Conservation (phyloP, 192 early-diverging fungal genomes). For the Backusella westeae region DNA sequence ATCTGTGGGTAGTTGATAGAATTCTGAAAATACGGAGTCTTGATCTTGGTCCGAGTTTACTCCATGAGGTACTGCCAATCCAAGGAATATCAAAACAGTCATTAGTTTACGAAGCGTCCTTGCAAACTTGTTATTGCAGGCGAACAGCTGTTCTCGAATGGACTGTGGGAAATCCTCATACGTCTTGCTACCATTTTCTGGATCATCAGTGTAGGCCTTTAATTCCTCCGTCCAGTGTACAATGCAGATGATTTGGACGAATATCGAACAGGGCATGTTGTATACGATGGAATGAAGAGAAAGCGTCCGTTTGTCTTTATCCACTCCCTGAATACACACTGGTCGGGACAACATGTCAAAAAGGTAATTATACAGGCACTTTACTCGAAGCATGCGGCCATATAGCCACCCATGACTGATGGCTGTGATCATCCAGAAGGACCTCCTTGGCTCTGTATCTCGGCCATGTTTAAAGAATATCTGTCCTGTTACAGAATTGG, state of each 20-base stretch:
- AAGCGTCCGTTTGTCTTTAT: neutral
- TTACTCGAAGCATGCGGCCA: slow-evolving; percentile 18
- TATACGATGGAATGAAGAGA: neutral
- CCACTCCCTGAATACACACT: neutral
- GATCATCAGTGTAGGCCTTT: neutral
- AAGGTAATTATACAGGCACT: slow-evolving; percentile 20
- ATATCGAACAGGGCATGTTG: neutral
- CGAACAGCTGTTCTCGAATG: neutral
- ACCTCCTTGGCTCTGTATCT: neutral
- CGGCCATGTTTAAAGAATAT: neutral
- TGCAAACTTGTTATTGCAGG: neutral
- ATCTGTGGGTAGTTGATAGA: neutral
- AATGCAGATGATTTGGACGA: slow-evolving; percentile 4
- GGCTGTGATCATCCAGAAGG: neutral
- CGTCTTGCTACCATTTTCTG: neutral
- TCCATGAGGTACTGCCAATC: neutral
- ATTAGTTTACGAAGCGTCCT: neutral
- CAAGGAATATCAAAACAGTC: neutral
- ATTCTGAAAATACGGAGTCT: neutral
- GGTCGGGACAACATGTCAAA: neutral
- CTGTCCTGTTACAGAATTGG: neutral
- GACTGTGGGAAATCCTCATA: neutral
- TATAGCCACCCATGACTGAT: slow-evolving; percentile 16
- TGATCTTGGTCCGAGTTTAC: neutral
- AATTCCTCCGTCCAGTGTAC: neutral